phyloP scores from a whole-genome alignment of 441 rosid species.

The Syzygium syzygioides region DNA sequence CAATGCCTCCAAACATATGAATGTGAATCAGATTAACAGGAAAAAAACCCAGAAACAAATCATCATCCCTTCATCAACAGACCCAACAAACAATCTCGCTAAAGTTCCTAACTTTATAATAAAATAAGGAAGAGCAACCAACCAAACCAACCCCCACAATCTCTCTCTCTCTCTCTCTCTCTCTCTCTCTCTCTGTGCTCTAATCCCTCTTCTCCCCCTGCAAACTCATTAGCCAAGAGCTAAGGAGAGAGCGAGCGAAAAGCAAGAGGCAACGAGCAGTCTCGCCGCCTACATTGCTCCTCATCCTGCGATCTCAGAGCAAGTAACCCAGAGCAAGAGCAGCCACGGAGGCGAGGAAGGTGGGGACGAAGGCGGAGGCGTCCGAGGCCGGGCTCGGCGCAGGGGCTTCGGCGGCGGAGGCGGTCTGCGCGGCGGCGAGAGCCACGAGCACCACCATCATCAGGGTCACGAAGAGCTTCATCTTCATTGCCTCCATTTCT shows the following conservation, averaged over 20 bases:
- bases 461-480: constrained; percentile 35
- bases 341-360: constrained; percentile 44
- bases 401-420: constrained; percentile 49
- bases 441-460: constrained; percentile 44
- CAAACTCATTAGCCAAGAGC: background rate
- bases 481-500: constrained; percentile 56
- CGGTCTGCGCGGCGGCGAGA: constrained; percentile 35
- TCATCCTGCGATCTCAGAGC: constrained; percentile 14
- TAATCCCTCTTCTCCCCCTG: background rate
- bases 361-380: constrained; percentile 43
- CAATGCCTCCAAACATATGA: background rate
- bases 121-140: background rate
- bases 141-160: background rate
- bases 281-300: background rate
- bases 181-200: background rate
- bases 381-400: constrained; percentile 64
- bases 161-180: background rate
- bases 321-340: constrained; percentile 49
- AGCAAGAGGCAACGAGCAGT: background rate
- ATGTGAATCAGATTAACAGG: background rate
- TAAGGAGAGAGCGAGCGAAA: background rate
- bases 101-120: background rate
- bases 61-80: background rate
- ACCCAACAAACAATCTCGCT: background rate
- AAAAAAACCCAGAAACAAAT: background rate